Evolutionary conservation across 169 alveolate genomes (phyloP).

Genomic region (Cryptosporidium felis): DNA sequence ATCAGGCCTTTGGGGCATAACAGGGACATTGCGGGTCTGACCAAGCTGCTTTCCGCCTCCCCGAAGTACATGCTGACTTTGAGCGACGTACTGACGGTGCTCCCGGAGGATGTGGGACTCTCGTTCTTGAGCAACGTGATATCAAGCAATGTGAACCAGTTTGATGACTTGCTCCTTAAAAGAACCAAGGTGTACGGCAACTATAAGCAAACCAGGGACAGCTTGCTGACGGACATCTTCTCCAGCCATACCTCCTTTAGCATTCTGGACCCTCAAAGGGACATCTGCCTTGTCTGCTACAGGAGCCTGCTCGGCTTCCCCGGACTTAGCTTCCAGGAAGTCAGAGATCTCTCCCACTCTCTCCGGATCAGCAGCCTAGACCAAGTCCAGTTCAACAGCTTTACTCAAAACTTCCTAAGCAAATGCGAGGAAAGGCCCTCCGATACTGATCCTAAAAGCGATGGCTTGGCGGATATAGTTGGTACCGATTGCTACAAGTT

Average conservation of each 20-base stretch:
- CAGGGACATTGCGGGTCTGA: conserved; percentile 38
- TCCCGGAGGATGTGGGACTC: conserved; percentile 46
- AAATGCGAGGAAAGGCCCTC: not conserved
- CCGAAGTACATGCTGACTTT: conserved; percentile 56
- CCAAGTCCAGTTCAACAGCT: not conserved
- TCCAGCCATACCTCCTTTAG: conserved; percentile 19
- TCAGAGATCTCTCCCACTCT: conserved; percentile 3
- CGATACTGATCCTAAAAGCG: not conserved
- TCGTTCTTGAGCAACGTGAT: conserved; percentile 5
- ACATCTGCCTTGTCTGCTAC: conserved; percentile 32
- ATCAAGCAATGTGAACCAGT: conserved; percentile 1
- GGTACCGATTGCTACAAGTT: conserved; percentile 11
- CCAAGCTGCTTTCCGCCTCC: conserved; percentile 50
- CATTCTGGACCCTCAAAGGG: conserved; percentile 19
- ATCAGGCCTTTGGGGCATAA: conserved; percentile 51
- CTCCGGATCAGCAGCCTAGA: conserved; percentile 13
- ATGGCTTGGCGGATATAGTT: not conserved
- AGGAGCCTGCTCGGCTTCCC: not conserved
- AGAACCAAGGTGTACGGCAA: conserved; percentile 26
- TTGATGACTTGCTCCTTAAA: conserved; percentile 35
- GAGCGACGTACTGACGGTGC: conserved; percentile 33
- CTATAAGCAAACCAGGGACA: conserved; percentile 13
- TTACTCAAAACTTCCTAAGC: conserved; percentile 9
- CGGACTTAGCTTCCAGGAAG: conserved; percentile 17
- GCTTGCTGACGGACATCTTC: conserved; percentile 18